Conservation (phyloP, 2,329 filamentous ascomycete genomes). For the Colletotrichum salicis region DNA sequence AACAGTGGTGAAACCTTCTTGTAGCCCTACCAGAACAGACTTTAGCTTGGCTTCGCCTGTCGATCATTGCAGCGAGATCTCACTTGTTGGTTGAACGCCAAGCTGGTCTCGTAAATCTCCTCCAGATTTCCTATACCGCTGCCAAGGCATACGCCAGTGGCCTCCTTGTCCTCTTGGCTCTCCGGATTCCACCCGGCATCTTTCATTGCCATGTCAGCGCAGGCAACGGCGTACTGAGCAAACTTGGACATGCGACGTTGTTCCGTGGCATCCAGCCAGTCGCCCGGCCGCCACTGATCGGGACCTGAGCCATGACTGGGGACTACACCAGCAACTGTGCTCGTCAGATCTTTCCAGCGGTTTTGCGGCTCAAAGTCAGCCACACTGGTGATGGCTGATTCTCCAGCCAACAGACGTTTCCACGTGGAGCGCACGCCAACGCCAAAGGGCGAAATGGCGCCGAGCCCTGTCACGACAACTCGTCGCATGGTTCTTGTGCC, state of each 20-base stretch:
- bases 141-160: conserved; percentile 90
- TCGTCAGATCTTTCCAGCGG: conserved; percentile 78
- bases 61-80: conserved; percentile 44
- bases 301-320: conserved; percentile 58
- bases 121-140: conserved; percentile 96
- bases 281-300: conserved; percentile 60
- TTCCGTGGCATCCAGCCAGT: conserved; percentile 65
- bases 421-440: conserved; percentile 83
- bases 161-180: conserved; percentile 71
- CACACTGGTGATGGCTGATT: conserved; percentile 84
- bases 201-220: conserved; percentile 83
- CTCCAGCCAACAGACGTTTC: conserved; percentile 80
- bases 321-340: conserved; percentile 85
- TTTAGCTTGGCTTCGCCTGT: conserved; percentile 30
- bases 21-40: conserved; percentile 72
- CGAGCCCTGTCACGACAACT: conserved; percentile 86
- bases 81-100: conserved; percentile 80
- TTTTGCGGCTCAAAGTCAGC: conserved; percentile 65
- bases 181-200: conserved; percentile 82
- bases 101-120: conserved; percentile 85
- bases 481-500: conserved; percentile 66
- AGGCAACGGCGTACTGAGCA: conserved; percentile 89
- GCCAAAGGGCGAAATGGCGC: conserved; percentile 84
- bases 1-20: conserved; percentile 93
- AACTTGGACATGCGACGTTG: conserved; percentile 89